phyloP scores from a whole-genome alignment of 78 protist genomes.

The Cavenderia fasciculata region DNA sequence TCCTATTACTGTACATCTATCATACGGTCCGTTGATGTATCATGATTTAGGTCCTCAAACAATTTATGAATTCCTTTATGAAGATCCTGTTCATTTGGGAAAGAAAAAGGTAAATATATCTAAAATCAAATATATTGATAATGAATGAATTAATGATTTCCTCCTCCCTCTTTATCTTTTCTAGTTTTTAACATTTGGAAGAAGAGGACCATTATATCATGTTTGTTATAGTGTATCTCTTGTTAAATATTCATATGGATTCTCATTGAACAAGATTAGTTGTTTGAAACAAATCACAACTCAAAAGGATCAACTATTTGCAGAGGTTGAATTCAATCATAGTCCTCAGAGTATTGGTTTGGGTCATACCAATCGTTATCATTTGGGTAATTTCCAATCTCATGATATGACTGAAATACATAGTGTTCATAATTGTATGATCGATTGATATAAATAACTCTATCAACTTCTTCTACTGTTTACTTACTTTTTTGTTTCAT shows the following conservation, averaged over 20 bases:
- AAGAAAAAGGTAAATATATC: constrained; percentile 36
- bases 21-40: constrained; percentile 77
- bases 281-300: constrained; percentile 73
- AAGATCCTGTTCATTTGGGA: constrained; percentile 56
- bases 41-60: constrained; percentile 80
- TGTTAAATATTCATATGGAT: constrained; percentile 75
- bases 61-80: constrained; percentile 65
- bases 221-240: constrained; percentile 77
- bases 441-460: not conserved
- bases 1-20: constrained; percentile 63
- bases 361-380: constrained; percentile 79
- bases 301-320: constrained; percentile 67
- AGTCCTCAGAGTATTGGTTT: constrained; percentile 62
- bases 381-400: constrained; percentile 71
- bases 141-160: not conserved
- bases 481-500: no score
- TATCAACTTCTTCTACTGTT: no score
- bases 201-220: constrained; percentile 81
- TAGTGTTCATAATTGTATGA: constrained; percentile 74
- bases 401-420: constrained; percentile 82
- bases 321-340: constrained; percentile 86
- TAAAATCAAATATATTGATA: not conserved
- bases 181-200: constrained; percentile 73
- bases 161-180: not conserved
- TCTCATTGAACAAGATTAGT: constrained; percentile 62